These are phyloP conservation scores for Gonium pectorale DNA, from an alignment of 139 green algal species.

Conservation along the genomic window DNA sequence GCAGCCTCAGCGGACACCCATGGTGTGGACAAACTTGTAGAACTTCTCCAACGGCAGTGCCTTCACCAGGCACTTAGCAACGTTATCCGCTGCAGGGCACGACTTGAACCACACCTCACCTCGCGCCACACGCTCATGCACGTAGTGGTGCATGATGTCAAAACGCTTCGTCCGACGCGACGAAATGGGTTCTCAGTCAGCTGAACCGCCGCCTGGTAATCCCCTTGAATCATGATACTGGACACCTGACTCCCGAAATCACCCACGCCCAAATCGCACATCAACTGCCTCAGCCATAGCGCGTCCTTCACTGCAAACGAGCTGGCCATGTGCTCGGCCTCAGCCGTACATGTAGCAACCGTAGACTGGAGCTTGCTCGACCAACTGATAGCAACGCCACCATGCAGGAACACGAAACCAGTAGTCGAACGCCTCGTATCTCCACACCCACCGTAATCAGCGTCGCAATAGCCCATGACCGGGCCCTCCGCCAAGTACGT, in stretches of 20 bases:
- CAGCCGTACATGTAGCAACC: conserved; percentile 64
- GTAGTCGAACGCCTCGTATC: conserved; percentile 2
- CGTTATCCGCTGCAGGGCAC: conserved; percentile 16
- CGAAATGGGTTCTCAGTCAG: conserved; percentile 51
- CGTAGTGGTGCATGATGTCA: too few species aligned
- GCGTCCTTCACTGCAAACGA: conserved; percentile 50
- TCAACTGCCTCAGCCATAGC: conserved; percentile 57
- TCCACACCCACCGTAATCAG: too few species aligned
- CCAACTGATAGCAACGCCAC: conserved; percentile 62
- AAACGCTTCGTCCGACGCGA: conserved; percentile 55
- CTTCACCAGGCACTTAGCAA: conserved; percentile 60
- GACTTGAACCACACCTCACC: conserved; percentile 36
- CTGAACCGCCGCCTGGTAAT: conserved; percentile 60
- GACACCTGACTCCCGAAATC: too few species aligned
- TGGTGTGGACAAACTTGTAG: background rate
- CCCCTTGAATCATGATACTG: conserved; percentile 5
- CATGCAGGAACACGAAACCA: background rate
- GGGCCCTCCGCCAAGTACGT: background rate
- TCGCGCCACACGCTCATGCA: conserved; percentile 40
- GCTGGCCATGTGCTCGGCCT: conserved; percentile 67
- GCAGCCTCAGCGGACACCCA: conserved; percentile 46
- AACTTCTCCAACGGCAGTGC: conserved; percentile 36
- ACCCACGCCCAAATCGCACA: conserved; percentile 34
- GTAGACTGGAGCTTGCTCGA: conserved; percentile 57
- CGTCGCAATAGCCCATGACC: conserved; percentile 17